Conservation (phyloP, 1,284 basidiomycete species). For the Flammula alnicola region DNA sequence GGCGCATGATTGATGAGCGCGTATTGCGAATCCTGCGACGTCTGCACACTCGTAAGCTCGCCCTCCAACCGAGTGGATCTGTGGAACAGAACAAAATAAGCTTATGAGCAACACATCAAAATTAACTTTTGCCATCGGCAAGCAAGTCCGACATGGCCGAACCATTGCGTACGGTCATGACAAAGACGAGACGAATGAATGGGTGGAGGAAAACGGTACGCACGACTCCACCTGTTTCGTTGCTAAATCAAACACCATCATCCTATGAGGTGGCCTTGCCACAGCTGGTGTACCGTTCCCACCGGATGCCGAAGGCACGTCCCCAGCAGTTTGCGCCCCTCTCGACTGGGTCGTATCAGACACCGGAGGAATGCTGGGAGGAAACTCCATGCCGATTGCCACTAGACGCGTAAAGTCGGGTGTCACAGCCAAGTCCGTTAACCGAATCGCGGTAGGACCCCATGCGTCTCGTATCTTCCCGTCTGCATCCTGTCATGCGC, state of each 20-base stretch:
- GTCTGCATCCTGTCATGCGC: slow-evolving; percentile 61
- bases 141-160: slow-evolving; percentile 10
- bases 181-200: slow-evolving; percentile 9
- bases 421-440: slow-evolving; percentile 87
- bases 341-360: slow-evolving; percentile 36
- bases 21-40: slow-evolving; percentile 87
- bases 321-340: slow-evolving; percentile 37
- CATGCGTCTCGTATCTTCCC: slow-evolving; percentile 76
- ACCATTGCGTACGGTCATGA: slow-evolving; percentile 8
- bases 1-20: slow-evolving; percentile 88
- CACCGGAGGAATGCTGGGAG: slow-evolving; percentile 32
- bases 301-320: slow-evolving; percentile 41
- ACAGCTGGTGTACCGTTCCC: slow-evolving; percentile 39
- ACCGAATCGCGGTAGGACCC: slow-evolving; percentile 78
- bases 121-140: slow-evolving; percentile 8
- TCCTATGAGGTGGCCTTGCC: slow-evolving; percentile 54
- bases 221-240: slow-evolving; percentile 68
- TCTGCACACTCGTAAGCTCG: slow-evolving; percentile 87
- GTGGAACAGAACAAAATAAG: slow-evolving; percentile 21
- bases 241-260: slow-evolving; percentile 78
- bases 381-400: slow-evolving; percentile 74
- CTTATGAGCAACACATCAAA: slow-evolving; percentile 8
- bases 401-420: slow-evolving; percentile 86
- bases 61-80: slow-evolving; percentile 74
- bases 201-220: slow-evolving; percentile 35